Evolutionary conservation across 2,329 filamentous ascomycete species (phyloP), one percentile per base, ranked within the genome.

Genomic region (Pseudogymnoascus sp.): DNA sequence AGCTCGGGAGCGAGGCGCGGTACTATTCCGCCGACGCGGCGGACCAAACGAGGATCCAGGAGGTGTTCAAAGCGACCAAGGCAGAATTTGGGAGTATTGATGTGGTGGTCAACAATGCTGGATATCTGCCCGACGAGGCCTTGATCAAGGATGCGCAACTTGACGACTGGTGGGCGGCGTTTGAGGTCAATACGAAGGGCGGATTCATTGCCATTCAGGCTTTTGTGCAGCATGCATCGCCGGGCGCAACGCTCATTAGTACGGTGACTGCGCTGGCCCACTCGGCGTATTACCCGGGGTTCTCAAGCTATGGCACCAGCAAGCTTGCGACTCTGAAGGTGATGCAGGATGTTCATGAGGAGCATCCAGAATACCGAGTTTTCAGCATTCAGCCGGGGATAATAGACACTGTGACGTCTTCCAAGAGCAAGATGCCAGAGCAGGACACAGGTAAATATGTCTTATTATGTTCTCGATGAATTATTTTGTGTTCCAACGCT

Each of bases 21-120:
- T 53, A 31, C 3, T 63, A 61, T 40, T 50, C 59, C 9, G 59
- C 61, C 4, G 65, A 65, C 15, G 61, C 64, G 17, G 13, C 23
- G 7, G 59, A 65, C 31, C 37, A 61, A 11, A 17, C 9, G 9
- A 19, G 44, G 1, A 59, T 61, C 1, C 50, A 50, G 5, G 26
- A 38, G 21, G 59, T 56, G 3, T 65, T 63, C 37, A 46, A 26
- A 26, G 35, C n/a, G n/a, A 66, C 40, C 11, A 65, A 63, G 46
- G 23, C 19, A 7, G 15, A 19, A 1, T 62, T 65, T 60, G 62
- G 61, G 11, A 56, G 29, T n/a, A 62, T 65, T 29, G 65, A 67
- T 31, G 64, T 67, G 35, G 37, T 64, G 13, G 46, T 66, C 33
- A 38, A 46, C 23, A 66, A 67, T 50, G 65, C 64, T 21, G 64